A percentile compares a stretch with the other conserved stretches of the same genome.
Conservation (phyloP, 1,284 basidiomycete genomes). For the Sporisorium scitamineum region DNA sequence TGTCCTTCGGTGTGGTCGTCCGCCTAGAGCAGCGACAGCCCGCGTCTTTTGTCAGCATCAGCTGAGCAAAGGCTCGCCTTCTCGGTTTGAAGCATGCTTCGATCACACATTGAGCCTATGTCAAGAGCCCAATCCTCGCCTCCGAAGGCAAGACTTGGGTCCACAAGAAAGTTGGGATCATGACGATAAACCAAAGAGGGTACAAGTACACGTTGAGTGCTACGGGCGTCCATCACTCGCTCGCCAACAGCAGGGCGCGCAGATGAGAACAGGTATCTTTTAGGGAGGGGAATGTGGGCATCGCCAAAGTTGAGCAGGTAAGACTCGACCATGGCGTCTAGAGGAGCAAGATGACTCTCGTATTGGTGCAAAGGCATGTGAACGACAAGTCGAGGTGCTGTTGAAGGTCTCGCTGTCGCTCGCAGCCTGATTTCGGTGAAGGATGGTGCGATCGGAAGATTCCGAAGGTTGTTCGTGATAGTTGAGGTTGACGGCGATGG, state of each 20-base stretch:
- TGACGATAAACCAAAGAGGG: not conserved
- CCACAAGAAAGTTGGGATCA: not conserved
- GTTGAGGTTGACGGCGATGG: not conserved
- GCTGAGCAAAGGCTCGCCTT: not conserved
- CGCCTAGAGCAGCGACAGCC: not conserved
- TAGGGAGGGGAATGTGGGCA: not conserved
- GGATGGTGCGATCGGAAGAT: not conserved
- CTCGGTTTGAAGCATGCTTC: not conserved
- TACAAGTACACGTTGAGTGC: slow-evolving; percentile 51
- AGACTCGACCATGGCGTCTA: not conserved
- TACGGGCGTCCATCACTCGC: slow-evolving; percentile 19
- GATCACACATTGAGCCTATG: not conserved
- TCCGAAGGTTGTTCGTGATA: not conserved
- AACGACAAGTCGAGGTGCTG: slow-evolving; percentile 32
- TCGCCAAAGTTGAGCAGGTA: not conserved
- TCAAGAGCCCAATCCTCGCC: not conserved
- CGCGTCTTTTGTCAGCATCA: not conserved
- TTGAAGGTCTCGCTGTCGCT: slow-evolving; percentile 34
- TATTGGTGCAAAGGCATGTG: not conserved
- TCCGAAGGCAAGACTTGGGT: not conserved
- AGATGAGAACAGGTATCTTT: slow-evolving; percentile 30
- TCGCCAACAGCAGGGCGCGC: not conserved
- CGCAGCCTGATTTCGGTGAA: slow-evolving; percentile 13
- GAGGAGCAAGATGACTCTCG: not conserved
- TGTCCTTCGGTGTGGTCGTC: not conserved